A percentile compares a stretch with the other conserved stretches of the same genome.
Conservation (phyloP, 2,329 filamentous ascomycete species). For the Bisporella sp. region DNA sequence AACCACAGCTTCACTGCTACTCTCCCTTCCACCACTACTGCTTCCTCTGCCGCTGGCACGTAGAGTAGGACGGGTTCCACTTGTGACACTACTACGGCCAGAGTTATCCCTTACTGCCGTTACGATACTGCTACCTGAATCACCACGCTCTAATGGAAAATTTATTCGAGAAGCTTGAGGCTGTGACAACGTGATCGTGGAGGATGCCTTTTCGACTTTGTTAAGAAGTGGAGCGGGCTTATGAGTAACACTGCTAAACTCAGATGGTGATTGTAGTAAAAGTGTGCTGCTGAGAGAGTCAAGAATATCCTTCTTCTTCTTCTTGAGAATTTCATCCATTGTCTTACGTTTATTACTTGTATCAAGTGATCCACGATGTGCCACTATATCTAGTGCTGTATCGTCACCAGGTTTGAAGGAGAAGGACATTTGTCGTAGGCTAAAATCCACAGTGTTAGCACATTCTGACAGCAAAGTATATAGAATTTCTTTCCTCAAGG, state of each 20-base stretch:
- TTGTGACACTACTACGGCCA: slow-evolving; percentile 8
- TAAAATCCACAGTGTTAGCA: neutral
- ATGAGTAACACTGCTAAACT: neutral
- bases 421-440: slow-evolving; percentile 11
- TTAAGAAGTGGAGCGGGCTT: neutral
- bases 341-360: slow-evolving; percentile 3
- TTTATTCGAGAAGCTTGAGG: neutral
- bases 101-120: slow-evolving; percentile 21
- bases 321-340: neutral
- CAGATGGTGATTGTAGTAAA: neutral
- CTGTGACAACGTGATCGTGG: neutral
- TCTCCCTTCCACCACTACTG: neutral
- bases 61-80: neutral
- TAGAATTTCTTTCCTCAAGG: too few species aligned
- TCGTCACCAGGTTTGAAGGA: slow-evolving; percentile 23
- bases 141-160: slow-evolving; percentile 9
- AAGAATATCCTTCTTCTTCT: neutral
- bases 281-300: neutral
- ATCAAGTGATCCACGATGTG: neutral
- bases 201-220: neutral
- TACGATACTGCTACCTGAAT: slow-evolving; percentile 19
- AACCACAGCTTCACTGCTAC: neutral
- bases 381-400: slow-evolving; percentile 1
- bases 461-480: too few species aligned
- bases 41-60: neutral